phyloP scores from a whole-genome alignment of 1,284 basidiomycete species.

The Sporisorium reilianum region DNA sequence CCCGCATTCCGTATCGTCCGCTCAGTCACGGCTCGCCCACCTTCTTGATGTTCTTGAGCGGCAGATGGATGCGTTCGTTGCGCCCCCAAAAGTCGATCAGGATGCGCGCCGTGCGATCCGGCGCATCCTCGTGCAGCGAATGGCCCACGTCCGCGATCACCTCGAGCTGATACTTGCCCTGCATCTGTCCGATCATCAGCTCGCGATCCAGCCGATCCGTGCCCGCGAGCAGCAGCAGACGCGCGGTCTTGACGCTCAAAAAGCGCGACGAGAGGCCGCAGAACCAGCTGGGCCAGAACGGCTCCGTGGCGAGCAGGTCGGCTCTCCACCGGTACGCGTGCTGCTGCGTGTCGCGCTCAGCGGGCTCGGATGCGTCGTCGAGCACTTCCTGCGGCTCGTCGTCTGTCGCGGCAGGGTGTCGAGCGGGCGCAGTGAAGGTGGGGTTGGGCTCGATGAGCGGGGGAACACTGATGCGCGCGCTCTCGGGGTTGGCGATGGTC shows the following conservation, averaged over 20 bases:
- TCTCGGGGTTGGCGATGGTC: slow-evolving; percentile 62
- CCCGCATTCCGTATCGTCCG: neutral
- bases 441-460: slow-evolving; percentile 55
- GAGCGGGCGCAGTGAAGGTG: neutral
- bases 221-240: slow-evolving; percentile 89
- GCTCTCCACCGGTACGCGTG: slow-evolving; percentile 79
- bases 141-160: slow-evolving; percentile 90
- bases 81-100: slow-evolving; percentile 90
- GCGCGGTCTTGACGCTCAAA: slow-evolving; percentile 80
- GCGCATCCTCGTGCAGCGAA: slow-evolving; percentile 95
- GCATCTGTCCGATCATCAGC: slow-evolving; percentile 98
- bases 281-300: slow-evolving; percentile 97
- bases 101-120: slow-evolving; percentile 80
- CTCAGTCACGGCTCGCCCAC: slow-evolving; percentile 37
- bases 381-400: slow-evolving; percentile 34
- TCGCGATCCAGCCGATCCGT: slow-evolving; percentile 91
- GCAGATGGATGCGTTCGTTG: slow-evolving; percentile 75
- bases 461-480: slow-evolving; percentile 65
- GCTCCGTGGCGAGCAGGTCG: slow-evolving; percentile 83
- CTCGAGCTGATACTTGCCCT: slow-evolving; percentile 87
- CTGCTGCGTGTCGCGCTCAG: neutral
- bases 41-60: slow-evolving; percentile 47
- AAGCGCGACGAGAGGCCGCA: slow-evolving; percentile 82
- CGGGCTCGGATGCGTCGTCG: neutral
- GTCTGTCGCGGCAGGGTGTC: neutral